Conservation (phyloP, 2,329 filamentous ascomycete genomes). For the Aureobasidium zeae region DNA sequence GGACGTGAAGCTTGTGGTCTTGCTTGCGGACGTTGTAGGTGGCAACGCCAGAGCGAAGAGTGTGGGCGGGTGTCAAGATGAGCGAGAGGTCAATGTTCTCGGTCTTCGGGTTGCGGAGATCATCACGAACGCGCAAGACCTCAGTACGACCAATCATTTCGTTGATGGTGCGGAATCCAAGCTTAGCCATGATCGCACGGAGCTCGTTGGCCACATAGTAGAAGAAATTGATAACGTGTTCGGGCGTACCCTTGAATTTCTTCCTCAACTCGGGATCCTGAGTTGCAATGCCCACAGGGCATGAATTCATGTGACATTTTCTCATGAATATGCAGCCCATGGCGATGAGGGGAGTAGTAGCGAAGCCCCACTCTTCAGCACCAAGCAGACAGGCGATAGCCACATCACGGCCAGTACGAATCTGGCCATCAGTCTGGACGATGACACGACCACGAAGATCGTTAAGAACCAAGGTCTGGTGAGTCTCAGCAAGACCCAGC, state of each 20-base stretch:
- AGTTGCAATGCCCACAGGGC: conserved; percentile 89
- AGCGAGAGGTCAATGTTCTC: conserved; percentile 87
- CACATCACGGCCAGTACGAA: conserved; percentile 85
- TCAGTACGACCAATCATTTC: conserved; percentile 96
- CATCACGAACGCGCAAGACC: conserved; percentile 74
- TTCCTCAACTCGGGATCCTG: conserved; percentile 89
- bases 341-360: conserved; percentile 85
- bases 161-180: conserved; percentile 90
- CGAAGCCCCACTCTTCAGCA: conserved; percentile 97
- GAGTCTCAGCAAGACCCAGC: conserved; percentile 89
- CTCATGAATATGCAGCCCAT: conserved; percentile 97
- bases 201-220: conserved; percentile 96
- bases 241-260: conserved; percentile 87
- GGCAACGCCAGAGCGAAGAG: conserved; percentile 83
- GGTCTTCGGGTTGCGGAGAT: conserved; percentile 79
- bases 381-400: conserved; percentile 90
- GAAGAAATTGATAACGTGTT: conserved; percentile 98
- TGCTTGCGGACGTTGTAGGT: conserved; percentile 98
- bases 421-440: conserved; percentile 90
- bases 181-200: conserved; percentile 90
- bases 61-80: conserved; percentile 91
- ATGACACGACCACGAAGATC: conserved; percentile 91
- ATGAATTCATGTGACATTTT: conserved; percentile 65
- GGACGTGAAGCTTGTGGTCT: conserved; percentile 85
- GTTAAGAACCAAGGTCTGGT: conserved; percentile 92